Evolutionary conservation across 495 filamentous ascomycete genomes (phyloP), one percentile per base, ranked within the genome.

Genomic region (Aspergillus sclerotiicarbonarius): DNA sequence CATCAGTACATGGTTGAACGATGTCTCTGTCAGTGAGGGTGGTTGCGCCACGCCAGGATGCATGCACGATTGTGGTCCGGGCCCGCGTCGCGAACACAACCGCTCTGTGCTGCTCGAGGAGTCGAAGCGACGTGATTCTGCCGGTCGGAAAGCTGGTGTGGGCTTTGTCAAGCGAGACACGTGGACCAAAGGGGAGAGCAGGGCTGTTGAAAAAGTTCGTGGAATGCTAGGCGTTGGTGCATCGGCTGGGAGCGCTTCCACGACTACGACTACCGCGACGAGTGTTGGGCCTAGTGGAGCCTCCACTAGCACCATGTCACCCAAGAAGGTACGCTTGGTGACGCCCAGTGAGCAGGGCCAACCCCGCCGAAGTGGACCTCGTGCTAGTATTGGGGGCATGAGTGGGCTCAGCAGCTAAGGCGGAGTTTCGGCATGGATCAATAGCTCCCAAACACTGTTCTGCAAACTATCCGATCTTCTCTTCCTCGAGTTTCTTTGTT

Each of bases 1-100:
- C 61, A 78, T 91, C 48, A 76, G 77, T 47, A 80, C 76, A 4
- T 92, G 89, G 89, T 84, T 88, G 51, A 68, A 69, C 45, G 81
- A 81, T 39, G 56, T 70, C 16, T 73, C 77, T 15, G 77, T 78
- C 20, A 85, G 80, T 56, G 87, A 86, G 57, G 88, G 89, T n/a
- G 86, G 78, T 48, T 92, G 89, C 65, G 86, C 89, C 15, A 81
- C 87, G 20, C 80, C 86, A 43, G 88, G 87, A 8, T 92, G 89
- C 65, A 77, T 85, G 29, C 88, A 90, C 60, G 85, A 87, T 52
- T 92, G 89, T 59, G 77, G 87, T 6, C 85, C 88, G 2, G 85
- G 87, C 0, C 77, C 77, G 5, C 80, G 82, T 67, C 77, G 85
- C 5, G 78, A 82, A 46, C 51, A 66, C 15, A 71, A 76, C 58